A percentile compares a stretch with the other conserved stretches of the same genome.
These are phyloP conservation scores for Hypoxylon sp. DNA, from an alignment of 2,329 filamentous ascomycete species.

Conservation along the genomic window DNA sequence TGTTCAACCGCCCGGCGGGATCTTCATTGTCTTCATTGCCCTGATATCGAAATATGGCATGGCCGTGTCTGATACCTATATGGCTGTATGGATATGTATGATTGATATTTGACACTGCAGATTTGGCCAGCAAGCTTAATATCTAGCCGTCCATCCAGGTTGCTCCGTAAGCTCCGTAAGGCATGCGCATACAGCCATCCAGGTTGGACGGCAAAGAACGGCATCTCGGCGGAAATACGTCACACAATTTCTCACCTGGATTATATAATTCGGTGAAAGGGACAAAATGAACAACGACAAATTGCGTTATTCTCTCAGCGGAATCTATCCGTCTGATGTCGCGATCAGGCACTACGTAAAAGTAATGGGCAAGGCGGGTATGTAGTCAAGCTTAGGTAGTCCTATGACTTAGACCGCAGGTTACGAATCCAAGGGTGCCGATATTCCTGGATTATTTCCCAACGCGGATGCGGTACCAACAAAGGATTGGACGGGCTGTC, in stretches of 20 bases:
- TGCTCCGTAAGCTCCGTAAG: slow-evolving; percentile 3
- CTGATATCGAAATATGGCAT: not conserved
- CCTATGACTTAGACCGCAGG: slow-evolving; percentile 25
- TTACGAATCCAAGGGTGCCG: slow-evolving; percentile 32
- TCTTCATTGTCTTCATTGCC: slow-evolving; percentile 30
- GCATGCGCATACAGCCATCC: slow-evolving; percentile 15
- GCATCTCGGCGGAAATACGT: slow-evolving; percentile 28
- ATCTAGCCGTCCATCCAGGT: slow-evolving; percentile 30
- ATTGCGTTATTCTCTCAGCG: slow-evolving; percentile 23
- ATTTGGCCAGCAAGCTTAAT: slow-evolving; percentile 9
- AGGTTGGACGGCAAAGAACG: slow-evolving; percentile 20
- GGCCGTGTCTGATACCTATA: slow-evolving; percentile 5
- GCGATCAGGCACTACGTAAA: slow-evolving; percentile 31
- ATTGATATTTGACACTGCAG: slow-evolving; percentile 4
- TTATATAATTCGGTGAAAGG: slow-evolving; percentile 35
- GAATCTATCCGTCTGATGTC: slow-evolving; percentile 37
- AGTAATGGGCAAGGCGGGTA: slow-evolving; percentile 1
- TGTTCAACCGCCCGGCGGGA: slow-evolving; percentile 19
- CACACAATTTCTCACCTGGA: slow-evolving; percentile 32
- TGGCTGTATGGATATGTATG: slow-evolving; percentile 4
- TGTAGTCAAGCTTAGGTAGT: not conserved
- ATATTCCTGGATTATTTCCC: slow-evolving; percentile 25
- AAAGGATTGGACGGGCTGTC: slow-evolving; percentile 26
- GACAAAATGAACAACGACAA: slow-evolving; percentile 19
- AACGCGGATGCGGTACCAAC: slow-evolving; percentile 28